A percentile compares a stretch with the other conserved stretches of the same genome.
phyloP scores from a whole-genome alignment of 2,329 filamentous ascomycete genomes.

The Huntiella abstrusa region DNA sequence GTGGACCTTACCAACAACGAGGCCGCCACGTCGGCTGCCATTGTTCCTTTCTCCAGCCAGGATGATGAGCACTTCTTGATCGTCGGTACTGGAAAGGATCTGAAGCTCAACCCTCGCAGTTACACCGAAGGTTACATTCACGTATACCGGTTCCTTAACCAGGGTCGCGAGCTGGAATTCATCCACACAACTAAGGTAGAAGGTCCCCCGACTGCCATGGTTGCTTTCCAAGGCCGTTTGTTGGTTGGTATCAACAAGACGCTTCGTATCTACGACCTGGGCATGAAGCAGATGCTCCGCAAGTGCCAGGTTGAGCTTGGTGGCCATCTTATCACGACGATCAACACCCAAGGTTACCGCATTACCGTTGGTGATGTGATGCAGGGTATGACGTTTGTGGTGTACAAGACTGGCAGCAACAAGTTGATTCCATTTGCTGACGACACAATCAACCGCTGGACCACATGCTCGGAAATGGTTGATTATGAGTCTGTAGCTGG shows the following conservation, averaged over 20 bases:
- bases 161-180: slow-evolving; percentile 77
- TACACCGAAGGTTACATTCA: slow-evolving; percentile 71
- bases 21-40: slow-evolving; percentile 68
- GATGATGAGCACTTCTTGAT: slow-evolving; percentile 82
- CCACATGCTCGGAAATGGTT: slow-evolving; percentile 77
- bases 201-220: slow-evolving; percentile 70
- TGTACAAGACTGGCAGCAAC: slow-evolving; percentile 85
- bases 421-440: slow-evolving; percentile 85
- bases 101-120: slow-evolving; percentile 58
- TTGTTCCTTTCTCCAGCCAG: slow-evolving; percentile 73
- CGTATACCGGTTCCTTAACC: slow-evolving; percentile 74
- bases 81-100: slow-evolving; percentile 83
- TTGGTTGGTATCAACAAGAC: slow-evolving; percentile 70
- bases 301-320: slow-evolving; percentile 72
- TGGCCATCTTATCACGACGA: slow-evolving; percentile 65
- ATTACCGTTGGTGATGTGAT: slow-evolving; percentile 86
- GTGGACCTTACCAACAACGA: slow-evolving; percentile 80
- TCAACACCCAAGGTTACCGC: slow-evolving; percentile 79
- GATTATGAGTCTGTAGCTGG: slow-evolving; percentile 94
- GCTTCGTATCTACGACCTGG: slow-evolving; percentile 77
- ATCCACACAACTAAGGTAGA: slow-evolving; percentile 93
- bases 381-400: slow-evolving; percentile 78
- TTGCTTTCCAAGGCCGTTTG: slow-evolving; percentile 82
- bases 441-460: slow-evolving; percentile 78
- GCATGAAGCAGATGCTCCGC: slow-evolving; percentile 77